Conservation (phyloP, 176 grass and related monocot species). For the Cocos nucifera region DNA sequence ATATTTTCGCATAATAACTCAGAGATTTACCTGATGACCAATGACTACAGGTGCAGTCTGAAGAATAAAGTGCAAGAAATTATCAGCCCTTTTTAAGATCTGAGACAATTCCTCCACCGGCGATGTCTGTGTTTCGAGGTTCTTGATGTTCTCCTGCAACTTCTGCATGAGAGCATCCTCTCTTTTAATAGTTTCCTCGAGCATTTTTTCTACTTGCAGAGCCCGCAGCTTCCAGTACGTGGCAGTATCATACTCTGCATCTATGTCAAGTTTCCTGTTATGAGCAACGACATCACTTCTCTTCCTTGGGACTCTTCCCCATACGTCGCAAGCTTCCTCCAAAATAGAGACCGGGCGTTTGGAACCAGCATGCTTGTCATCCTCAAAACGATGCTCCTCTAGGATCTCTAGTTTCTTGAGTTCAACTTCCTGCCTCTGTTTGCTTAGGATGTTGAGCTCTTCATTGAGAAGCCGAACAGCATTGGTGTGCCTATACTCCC, state of each 20-base stretch:
- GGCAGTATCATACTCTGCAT: slow-evolving; percentile 39
- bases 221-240: slow-evolving; percentile 64
- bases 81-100: slow-evolving; percentile 76
- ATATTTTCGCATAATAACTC: too few relatives aligned
- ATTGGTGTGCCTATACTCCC: slow-evolving; percentile 39
- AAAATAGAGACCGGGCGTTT: slow-evolving; percentile 60
- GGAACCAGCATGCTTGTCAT: slow-evolving; percentile 58
- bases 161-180: slow-evolving; percentile 47
- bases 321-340: slow-evolving; percentile 60
- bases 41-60: slow-evolving; percentile 89
- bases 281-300: slow-evolving; percentile 31
- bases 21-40: slow-evolving; percentile 68
- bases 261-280: slow-evolving; percentile 57
- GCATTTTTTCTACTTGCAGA: slow-evolving; percentile 40
- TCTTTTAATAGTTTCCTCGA: slow-evolving; percentile 63
- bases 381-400: slow-evolving; percentile 49
- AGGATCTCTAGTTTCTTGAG: slow-evolving; percentile 69
- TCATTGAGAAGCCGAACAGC: slow-evolving; percentile 48
- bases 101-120: slow-evolving; percentile 74
- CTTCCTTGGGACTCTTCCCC: slow-evolving; percentile 42
- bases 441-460: slow-evolving; percentile 45
- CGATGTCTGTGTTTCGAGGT: slow-evolving; percentile 44
- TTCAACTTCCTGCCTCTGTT: slow-evolving; percentile 72
- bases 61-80: slow-evolving; percentile 95
- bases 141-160: slow-evolving; percentile 51